These are phyloP conservation scores for Tuber calosporum DNA, from an alignment of 495 filamentous ascomycete genomes.

Conservation along the genomic window DNA sequence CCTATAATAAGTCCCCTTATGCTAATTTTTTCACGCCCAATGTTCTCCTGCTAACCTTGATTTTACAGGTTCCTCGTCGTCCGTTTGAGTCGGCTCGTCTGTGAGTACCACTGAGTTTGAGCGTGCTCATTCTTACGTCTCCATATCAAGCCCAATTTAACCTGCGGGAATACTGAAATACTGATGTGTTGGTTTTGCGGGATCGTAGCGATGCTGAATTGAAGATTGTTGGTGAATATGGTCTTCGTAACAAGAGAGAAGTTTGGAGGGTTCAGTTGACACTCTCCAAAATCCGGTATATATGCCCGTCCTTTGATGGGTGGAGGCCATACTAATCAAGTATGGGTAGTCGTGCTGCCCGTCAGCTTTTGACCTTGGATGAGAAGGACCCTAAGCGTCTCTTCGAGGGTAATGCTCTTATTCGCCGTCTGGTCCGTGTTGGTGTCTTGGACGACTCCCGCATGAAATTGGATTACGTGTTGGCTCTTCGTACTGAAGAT, in stretches of 20 bases:
- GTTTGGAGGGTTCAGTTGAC: constrained; percentile 99
- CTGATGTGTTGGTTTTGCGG: constrained; percentile 3
- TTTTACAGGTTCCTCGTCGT: constrained; percentile 46
- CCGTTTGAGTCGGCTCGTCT: constrained; percentile 98
- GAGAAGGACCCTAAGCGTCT: constrained; percentile 99
- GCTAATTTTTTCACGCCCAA: constrained; percentile 10
- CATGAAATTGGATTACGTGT: constrained; percentile 99
- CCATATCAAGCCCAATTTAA: constrained; percentile 44
- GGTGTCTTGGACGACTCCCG: constrained; percentile 99
- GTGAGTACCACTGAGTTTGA: constrained; percentile 98
- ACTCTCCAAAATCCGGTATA: constrained; percentile 80
- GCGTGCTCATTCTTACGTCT: constrained; percentile 97
- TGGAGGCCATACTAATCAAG: constrained; percentile 11
- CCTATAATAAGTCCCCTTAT: constrained; percentile 77
- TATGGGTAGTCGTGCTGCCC: constrained; percentile 78
- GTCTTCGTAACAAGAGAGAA: constrained; percentile 99
- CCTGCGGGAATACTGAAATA: neutral
- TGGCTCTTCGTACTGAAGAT: constrained; percentile 95
- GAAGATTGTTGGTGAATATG: constrained; percentile 98
- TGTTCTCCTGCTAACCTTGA: constrained; percentile 25
- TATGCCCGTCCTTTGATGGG: neutral
- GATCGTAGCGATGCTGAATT: constrained; percentile 84
- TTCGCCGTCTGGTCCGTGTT: constrained; percentile 98
- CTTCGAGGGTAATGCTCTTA: constrained; percentile 99
- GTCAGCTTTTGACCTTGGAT: constrained; percentile 98